A percentile compares a stretch with the other conserved stretches of the same genome.
phyloP scores from a whole-genome alignment of 768 basidiomycete species.

The Austroboletus festivus region DNA sequence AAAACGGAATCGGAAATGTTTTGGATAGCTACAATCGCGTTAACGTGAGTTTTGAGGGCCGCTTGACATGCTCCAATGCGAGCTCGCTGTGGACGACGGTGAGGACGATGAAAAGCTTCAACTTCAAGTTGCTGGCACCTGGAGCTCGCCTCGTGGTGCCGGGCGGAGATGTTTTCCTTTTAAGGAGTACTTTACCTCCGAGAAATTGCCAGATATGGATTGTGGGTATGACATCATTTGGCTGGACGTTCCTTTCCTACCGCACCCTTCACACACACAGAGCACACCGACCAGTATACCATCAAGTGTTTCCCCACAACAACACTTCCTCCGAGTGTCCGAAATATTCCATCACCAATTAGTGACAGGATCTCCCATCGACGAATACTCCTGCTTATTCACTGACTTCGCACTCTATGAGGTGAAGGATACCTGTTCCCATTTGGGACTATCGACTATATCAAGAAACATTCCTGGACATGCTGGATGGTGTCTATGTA shows the following conservation, averaged over 20 bases:
- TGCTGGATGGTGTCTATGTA: slow-evolving; percentile 74
- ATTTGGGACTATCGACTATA: slow-evolving; percentile 59
- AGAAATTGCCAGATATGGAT: background rate
- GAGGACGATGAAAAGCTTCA: slow-evolving; percentile 3
- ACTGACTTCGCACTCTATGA: slow-evolving; percentile 57
- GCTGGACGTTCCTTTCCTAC: background rate
- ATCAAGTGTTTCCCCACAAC: slow-evolving; percentile 73
- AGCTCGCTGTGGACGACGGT: slow-evolving; percentile 10
- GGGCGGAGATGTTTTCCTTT: no score
- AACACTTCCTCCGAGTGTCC: slow-evolving; percentile 58
- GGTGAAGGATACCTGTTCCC: slow-evolving; percentile 61
- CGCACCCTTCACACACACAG: slow-evolving; percentile 71
- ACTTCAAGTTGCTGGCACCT: no score
- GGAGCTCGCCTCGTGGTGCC: no score
- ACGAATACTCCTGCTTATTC: slow-evolving; percentile 61
- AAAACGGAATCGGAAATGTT: background rate
- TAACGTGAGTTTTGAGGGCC: slow-evolving; percentile 1
- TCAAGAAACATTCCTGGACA: slow-evolving; percentile 65
- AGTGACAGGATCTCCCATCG: slow-evolving; percentile 52
- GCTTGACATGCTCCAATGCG: slow-evolving; percentile 18
- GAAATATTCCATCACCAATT: slow-evolving; percentile 61
- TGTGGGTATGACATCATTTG: slow-evolving; percentile 3
- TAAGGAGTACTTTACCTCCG: background rate
- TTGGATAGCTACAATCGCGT: background rate
- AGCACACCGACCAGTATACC: slow-evolving; percentile 57